Evolutionary conservation across 768 basidiomycete species (phyloP).

Genomic region (Sporobolomyces roseus): DNA sequence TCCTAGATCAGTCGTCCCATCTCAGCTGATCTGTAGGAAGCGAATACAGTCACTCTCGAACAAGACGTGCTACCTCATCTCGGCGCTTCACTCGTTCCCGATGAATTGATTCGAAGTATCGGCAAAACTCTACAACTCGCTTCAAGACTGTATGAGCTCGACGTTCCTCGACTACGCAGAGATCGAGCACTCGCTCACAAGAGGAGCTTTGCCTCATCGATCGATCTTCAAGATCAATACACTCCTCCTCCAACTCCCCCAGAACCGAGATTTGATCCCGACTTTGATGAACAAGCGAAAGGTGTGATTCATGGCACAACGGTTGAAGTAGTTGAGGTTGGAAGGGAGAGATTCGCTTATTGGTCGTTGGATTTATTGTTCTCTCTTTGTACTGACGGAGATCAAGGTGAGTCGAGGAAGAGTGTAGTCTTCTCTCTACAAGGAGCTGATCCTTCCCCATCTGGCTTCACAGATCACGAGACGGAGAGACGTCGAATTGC

Average conservation of each 20-base stretch:
- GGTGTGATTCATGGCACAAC: conserved; percentile 32
- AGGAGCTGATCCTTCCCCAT: no score
- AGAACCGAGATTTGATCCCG: conserved; percentile 31
- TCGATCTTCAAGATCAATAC: background rate
- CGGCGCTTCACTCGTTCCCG: conserved; percentile 65
- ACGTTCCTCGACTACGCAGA: conserved; percentile 15
- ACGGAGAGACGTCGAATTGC: conserved; percentile 64
- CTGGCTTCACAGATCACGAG: conserved; percentile 53
- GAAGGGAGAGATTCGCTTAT: conserved; percentile 80
- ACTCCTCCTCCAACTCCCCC: conserved; percentile 12
- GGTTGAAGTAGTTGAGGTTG: conserved; percentile 45
- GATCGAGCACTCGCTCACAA: conserved; percentile 7
- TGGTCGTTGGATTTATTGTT: conserved; percentile 90
- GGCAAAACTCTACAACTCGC: conserved; percentile 69
- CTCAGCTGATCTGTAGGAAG: rapidly evolving
- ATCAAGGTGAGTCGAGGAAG: conserved; percentile 36
- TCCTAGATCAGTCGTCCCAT: background rate
- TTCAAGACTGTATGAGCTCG: conserved; percentile 60
- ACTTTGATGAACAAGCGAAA: conserved; percentile 33
- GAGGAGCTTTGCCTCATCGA: conserved; percentile 3
- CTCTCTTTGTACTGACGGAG: conserved; percentile 67
- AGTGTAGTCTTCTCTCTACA: no score
- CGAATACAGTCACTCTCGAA: conserved; percentile 56
- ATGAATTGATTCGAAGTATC: conserved; percentile 64
- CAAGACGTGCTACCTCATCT: conserved; percentile 73